Base-by-base conservation (phyloP, 1,139 yeast genomes). In the Hanseniaspora gamundiae region DNA sequence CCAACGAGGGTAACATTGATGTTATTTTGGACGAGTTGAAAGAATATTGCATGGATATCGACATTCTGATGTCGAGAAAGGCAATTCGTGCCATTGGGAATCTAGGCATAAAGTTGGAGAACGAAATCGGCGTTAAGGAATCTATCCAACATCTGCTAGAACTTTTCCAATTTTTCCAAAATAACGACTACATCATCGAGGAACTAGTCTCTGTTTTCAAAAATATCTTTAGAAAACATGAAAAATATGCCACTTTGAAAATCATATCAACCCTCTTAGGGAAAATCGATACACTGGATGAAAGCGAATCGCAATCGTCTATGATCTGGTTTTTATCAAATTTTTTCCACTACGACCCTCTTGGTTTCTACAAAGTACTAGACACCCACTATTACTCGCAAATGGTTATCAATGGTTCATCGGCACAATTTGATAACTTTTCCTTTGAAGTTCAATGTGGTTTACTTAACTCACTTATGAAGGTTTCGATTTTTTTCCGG, bases 21-120 rank as follows among this genome's bases (percentile, higher is more conserved):
- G 66, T 70, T 22, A 91, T 88, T 1, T 64, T 87, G 40, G 67
- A 76, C 22, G 97, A 88, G 57, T 64, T 88, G 39, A 83, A 80
- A 51, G 94, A 84, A 54, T 86, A 87, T 59, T 93, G 94, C 4
- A 75, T 88, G 0, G 94, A 85, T 52, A 80, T 85, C 28, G 95
- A 86, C 58, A 75, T 80, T 9, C 81, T 84, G 45, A 83, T 85
- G 78, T 85, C 93, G 1, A 68, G 94, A 45, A 85, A 86, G 54
- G 86, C 96, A 0, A 80, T 88, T 2, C 67, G 95, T 47, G 95
- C 95, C 0, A 79, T 91, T 51, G 96, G 96, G 2, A 84, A 86
- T 54, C 66, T 91, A 33, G 94, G 95, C 0, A 78, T 87, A 28
- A 86, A 85, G 54, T 65, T 86, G 22, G 78, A 70, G 43, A 35